These are phyloP conservation scores for Fusarium subglutinans DNA, from an alignment of 2,329 filamentous ascomycete genomes.

Conservation along the genomic window DNA sequence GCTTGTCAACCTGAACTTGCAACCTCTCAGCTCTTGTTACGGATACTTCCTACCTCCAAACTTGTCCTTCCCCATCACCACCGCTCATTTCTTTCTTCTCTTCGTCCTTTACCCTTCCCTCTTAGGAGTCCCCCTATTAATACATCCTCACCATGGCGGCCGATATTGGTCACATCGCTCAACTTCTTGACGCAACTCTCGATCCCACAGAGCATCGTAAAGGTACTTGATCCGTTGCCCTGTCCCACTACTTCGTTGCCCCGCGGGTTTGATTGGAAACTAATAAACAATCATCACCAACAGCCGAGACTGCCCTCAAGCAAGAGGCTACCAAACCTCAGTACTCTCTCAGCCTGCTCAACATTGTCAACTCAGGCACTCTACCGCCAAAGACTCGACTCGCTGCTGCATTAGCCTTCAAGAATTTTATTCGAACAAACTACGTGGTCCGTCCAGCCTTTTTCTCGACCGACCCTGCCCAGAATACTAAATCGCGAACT, in stretches of 20 bases:
- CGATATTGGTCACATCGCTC: conserved; percentile 71
- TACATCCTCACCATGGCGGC: conserved; percentile 61
- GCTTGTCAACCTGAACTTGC: conserved; percentile 20
- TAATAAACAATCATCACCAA: conserved; percentile 48
- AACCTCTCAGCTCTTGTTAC: conserved; percentile 27
- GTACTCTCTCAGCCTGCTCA: conserved; percentile 88
- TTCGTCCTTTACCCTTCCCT: conserved; percentile 24
- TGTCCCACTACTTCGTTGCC: conserved; percentile 39
- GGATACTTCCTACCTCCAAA: conserved; percentile 15
- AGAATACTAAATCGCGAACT: conserved; percentile 31
- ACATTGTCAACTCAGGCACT: conserved; percentile 82
- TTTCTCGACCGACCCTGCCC: conserved; percentile 5
- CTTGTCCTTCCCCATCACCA: conserved; percentile 33
- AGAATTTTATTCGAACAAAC: conserved; percentile 95
- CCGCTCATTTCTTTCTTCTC: conserved; percentile 31
- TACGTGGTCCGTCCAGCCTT: conserved; percentile 74
- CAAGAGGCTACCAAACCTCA: conserved; percentile 82
- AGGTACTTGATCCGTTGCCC: conserved; percentile 64
- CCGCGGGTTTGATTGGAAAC: conserved; percentile 43
- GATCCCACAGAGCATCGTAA: conserved; percentile 88
- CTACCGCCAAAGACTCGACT: conserved; percentile 83
- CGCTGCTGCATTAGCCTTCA: conserved; percentile 92
- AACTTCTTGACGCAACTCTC: conserved; percentile 89
- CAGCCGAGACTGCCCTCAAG: conserved; percentile 85
- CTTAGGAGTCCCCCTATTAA: conserved; percentile 8